Base-by-base conservation (phyloP, 1,284 basidiomycete genomes). In the Polyporus tsugae region DNA sequence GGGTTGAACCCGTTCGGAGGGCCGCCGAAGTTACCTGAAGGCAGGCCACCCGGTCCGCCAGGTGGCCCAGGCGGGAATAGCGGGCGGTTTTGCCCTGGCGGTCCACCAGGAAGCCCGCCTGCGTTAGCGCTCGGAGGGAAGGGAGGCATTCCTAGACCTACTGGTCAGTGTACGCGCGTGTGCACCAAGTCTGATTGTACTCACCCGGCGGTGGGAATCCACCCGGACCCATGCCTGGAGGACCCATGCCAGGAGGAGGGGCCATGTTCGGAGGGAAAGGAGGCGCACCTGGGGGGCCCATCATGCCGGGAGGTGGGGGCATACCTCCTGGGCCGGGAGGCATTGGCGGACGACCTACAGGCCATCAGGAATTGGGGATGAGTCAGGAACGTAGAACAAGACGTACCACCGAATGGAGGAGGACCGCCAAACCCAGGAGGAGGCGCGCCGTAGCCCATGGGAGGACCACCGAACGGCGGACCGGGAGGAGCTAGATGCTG, bases 311-410 rank as follows among this genome's bases (percentile, higher is more conserved):
- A 36, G 83, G 46, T 52, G 46, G 83, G 0, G 84, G 84, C 77
- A 85, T 83, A 22, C 76, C 67, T n/a, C 67, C 87, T 52, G 39
- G 58, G 29, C 58, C 58, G 7, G 91, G 91, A 74, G 91, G 90
- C 78, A 92, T 91, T 22, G 91, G 90, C n/a, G 91, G 90, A 66
- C 89, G 86, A 65, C 83, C 87, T 87, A 67, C 61, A 60, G 66
- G 65, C 39, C 63, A 25, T 73, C 29, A 70, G 67, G 62, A 11
- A 60, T 63, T 42, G n/a, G 6, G n/a, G 11, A 53, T 19, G 64
- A 52, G 63, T 39, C 52, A 35, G 44, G 13, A 9, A 41, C 64
- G 70, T 46, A 62, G 55, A 62, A 10, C 29, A 22, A 38, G 72
- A 86, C 83, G 81, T 75, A 72, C 82, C 84, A 77, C 80, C 85